Percentiles rank a stretch among this genome's conserved stretches.
Conservation (phyloP, 2,329 filamentous ascomycete species). For the Alternaria rosae region DNA sequence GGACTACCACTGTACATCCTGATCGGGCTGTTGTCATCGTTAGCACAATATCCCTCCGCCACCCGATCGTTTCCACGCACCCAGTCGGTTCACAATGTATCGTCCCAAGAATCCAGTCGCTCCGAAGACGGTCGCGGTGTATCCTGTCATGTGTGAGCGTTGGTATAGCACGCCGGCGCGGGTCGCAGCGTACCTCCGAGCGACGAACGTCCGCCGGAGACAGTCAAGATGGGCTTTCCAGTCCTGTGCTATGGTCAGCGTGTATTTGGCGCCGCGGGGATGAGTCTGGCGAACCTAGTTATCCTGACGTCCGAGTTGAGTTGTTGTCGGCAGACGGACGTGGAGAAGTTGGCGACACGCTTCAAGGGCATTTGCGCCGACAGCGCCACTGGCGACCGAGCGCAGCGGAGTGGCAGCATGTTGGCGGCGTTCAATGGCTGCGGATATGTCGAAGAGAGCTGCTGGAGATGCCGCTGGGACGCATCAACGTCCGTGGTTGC, state of each 20-base stretch:
- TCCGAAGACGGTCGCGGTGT: conserved; percentile 97
- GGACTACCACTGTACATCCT: conserved; percentile 93
- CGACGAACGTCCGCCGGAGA: conserved; percentile 87
- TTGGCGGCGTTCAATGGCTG: conserved; percentile 50
- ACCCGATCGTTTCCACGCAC: conserved; percentile 56
- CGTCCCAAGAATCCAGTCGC: conserved; percentile 94
- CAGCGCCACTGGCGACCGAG: conserved; percentile 49
- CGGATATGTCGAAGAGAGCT: conserved; percentile 38
- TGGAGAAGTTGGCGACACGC: conserved; percentile 39
- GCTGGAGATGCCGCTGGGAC: conserved; percentile 29
- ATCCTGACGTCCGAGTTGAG: conserved; percentile 83
- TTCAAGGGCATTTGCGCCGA: conserved; percentile 39
- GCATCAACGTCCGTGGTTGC: conserved; percentile 27
- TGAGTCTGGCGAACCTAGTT: conserved; percentile 58
- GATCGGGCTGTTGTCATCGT: conserved; percentile 70
- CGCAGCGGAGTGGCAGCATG: conserved; percentile 52
- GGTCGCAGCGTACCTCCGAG: conserved; percentile 73
- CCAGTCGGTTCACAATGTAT: conserved; percentile 96
- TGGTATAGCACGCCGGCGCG: conserved; percentile 9
- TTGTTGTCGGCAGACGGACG: conserved; percentile 36
- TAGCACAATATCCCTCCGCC: conserved; percentile 19
- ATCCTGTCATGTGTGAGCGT: conserved; percentile 65
- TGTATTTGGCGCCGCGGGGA: not conserved
- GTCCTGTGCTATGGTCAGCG: conserved; percentile 62
- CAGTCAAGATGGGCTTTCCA: conserved; percentile 90